phyloP scores from a whole-genome alignment of 1,284 basidiomycete species.

The Cutaneotrichosporon sp. region DNA sequence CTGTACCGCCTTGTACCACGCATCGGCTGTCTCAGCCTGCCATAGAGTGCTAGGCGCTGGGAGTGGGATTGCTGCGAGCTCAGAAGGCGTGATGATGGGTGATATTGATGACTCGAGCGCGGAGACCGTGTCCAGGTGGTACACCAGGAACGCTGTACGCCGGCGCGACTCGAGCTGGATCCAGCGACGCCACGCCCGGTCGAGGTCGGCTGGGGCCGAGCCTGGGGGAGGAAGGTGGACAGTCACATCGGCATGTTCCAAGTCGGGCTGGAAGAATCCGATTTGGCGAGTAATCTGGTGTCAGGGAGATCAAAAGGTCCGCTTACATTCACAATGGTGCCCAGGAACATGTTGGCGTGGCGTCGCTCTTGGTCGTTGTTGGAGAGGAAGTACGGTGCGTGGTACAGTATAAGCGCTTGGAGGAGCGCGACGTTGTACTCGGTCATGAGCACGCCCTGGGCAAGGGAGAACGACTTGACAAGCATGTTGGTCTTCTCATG shows the following conservation, averaged over 20 bases:
- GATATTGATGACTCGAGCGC: constrained; percentile 48
- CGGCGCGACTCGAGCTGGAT: constrained; percentile 48
- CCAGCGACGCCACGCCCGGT: constrained; percentile 49
- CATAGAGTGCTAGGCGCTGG: constrained; percentile 50
- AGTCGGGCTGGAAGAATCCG: constrained; percentile 44
- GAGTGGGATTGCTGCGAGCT: constrained; percentile 45
- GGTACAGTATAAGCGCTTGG: constrained; percentile 49
- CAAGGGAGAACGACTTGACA: constrained; percentile 48
- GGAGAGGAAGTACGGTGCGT: constrained; percentile 48
- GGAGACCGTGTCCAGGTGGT: constrained; percentile 50
- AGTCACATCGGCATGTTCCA: constrained; percentile 35
- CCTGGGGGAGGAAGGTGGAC: constrained; percentile 30
- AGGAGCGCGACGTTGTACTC: constrained; percentile 49
- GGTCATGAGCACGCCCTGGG: constrained; percentile 46
- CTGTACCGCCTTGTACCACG: constrained; percentile 43
- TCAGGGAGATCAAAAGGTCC: neutral
- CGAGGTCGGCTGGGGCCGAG: constrained; percentile 38
- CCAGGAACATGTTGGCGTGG: constrained; percentile 46
- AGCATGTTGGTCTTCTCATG: constrained; percentile 51
- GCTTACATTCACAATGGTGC: constrained; percentile 46
- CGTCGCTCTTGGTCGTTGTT: constrained; percentile 43
- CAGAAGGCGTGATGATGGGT: constrained; percentile 41
- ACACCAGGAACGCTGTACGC: constrained; percentile 49
- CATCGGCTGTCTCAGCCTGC: constrained; percentile 45
- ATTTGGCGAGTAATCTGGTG: constrained; percentile 47